Evolutionary conservation across 345 rosid genomes (phyloP).

Genomic region (Corchorus olitorius): DNA sequence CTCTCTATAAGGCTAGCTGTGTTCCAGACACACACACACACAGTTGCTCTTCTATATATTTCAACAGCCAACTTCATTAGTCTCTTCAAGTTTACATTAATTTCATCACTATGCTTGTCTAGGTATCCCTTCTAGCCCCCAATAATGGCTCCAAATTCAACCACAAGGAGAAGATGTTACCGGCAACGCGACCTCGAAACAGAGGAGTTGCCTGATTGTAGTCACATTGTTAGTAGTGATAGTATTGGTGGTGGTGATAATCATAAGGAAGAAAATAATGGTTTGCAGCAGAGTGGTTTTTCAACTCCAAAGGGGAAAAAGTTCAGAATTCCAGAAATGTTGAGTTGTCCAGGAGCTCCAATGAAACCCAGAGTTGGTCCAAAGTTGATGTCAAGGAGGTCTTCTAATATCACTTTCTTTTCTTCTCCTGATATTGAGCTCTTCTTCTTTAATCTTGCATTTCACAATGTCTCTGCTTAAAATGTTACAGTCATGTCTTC

Average conservation of each 20-base stretch:
- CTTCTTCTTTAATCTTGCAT: constrained; percentile 43
- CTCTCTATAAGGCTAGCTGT: neutral
- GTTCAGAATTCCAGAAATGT: constrained; percentile 31
- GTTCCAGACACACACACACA: neutral
- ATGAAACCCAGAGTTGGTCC: constrained; percentile 37
- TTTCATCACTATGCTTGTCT: neutral
- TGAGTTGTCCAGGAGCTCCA: constrained; percentile 45
- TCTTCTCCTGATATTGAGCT: constrained; percentile 41
- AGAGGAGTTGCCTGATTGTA: neutral
- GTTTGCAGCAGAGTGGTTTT: constrained; percentile 15
- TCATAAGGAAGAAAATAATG: neutral
- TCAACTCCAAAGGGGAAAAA: constrained; percentile 35
- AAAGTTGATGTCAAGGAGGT: constrained; percentile 3
- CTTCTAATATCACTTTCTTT: constrained; percentile 29
- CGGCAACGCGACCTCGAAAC: constrained; percentile 4
- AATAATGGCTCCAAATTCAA: neutral
- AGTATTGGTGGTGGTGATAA: neutral
- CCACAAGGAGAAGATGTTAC: constrained; percentile 9
- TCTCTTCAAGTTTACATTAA: neutral
- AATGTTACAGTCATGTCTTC: neutral
- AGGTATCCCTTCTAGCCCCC: neutral
- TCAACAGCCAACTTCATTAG: neutral
- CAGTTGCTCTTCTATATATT: neutral
- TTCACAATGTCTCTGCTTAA: constrained; percentile 18
- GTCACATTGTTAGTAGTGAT: neutral